Evolutionary conservation across 2,329 filamentous ascomycete species (phyloP), one percentile per base, ranked within the genome.

Genomic region (Cytospora chrysosperma): DNA sequence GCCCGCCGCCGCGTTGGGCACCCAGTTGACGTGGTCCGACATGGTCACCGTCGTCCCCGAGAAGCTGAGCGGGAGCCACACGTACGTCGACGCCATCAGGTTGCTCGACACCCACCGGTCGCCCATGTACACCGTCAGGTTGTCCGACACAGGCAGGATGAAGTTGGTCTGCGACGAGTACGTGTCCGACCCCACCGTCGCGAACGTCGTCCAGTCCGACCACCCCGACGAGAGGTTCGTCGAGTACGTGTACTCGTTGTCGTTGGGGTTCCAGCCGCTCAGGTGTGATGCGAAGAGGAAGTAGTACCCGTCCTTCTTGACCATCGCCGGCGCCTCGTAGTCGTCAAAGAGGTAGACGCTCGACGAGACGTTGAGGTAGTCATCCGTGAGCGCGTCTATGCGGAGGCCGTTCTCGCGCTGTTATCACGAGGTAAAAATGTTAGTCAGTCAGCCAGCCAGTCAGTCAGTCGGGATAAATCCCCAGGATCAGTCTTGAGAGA

Each of bases 41-140:
- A 85, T 78, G 8, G 70, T 78, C 2, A 85, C 32, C 83, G 0
- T 75, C 79, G 78, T 84, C 0, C 84, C 85, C 0, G 77, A 76
- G 64, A 88, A 77, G 5, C 72, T 76, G 0, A 89, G 75, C 0
- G 87, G 88, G 0, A 90, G 79, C 87, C 87, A 90, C 52, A 89
- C 77, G 69, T 90, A 90, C 0, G 85, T 88, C 57, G 82, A 85
- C 0, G 81, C 75, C 72, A 81, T 82, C 2, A 90, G 78, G 66
- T 89, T 85, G 21, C 70, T 71, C 6, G 79, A 81, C 0, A 83
- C 74, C 87, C 88, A 90, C 32, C 88, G 84, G 73, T 90, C 88
- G 21, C 88, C 87, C 74, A 88, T 82, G 74, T 89, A 90, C 66
- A 88, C 79, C 55, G 79, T 78, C 17, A 75, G 72, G 37, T 69